These are phyloP conservation scores for Aspergillus spinulosporus DNA, from an alignment of 2,329 filamentous ascomycete species.

Conservation along the genomic window DNA sequence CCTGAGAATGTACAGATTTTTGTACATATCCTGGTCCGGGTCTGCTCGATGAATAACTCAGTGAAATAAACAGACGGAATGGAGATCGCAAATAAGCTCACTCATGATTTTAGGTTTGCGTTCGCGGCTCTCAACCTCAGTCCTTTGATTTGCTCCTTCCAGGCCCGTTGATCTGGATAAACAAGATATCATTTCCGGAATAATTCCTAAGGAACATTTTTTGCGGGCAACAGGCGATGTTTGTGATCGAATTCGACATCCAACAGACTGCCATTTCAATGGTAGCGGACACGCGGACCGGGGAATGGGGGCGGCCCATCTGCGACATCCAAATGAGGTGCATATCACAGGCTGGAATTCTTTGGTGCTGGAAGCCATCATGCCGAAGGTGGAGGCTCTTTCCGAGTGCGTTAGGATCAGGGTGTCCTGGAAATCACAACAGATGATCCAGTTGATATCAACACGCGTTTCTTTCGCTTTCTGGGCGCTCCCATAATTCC, in stretches of 20 bases:
- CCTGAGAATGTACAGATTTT: background rate
- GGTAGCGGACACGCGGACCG: background rate
- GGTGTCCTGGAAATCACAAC: background rate
- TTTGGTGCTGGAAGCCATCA: background rate
- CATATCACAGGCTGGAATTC: background rate
- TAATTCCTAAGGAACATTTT: background rate
- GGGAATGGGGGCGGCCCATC: background rate
- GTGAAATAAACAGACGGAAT: background rate
- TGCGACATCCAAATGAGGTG: background rate
- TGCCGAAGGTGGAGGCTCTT: background rate
- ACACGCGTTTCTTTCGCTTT: too few species aligned
- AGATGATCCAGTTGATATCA: background rate
- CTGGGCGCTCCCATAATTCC: background rate
- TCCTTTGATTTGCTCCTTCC: background rate
- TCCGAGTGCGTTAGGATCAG: background rate
- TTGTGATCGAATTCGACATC: background rate
- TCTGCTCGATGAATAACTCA: background rate
- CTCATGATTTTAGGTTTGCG: background rate
- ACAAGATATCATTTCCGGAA: too few species aligned
- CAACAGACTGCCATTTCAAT: background rate
- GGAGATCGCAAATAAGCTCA: background rate
- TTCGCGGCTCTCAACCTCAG: background rate
- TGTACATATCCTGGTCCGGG: background rate
- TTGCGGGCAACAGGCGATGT: background rate
- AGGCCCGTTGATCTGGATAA: too few species aligned